phyloP scores from a whole-genome alignment of 2,329 filamentous ascomycete genomes.

The Curvularia sp. region DNA sequence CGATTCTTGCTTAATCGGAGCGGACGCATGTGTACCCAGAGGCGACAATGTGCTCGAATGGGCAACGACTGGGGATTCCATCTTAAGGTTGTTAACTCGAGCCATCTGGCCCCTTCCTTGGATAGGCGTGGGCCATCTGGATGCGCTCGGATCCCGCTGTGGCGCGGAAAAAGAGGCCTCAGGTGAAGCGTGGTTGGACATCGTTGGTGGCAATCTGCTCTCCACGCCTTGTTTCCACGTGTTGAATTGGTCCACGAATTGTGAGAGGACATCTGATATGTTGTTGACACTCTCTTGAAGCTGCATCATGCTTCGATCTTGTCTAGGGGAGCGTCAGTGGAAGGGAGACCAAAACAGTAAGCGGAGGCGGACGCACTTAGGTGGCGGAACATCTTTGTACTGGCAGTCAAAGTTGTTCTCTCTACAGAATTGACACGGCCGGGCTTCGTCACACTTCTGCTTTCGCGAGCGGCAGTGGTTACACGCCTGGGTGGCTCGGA shows the following conservation, averaged over 20 bases:
- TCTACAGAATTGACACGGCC: constrained; percentile 68
- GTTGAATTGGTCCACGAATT: constrained; percentile 42
- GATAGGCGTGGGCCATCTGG: constrained; percentile 41
- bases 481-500: constrained; percentile 69
- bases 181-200: constrained; percentile 41
- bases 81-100: constrained; percentile 44
- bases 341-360: neutral
- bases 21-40: constrained; percentile 29
- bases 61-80: constrained; percentile 40
- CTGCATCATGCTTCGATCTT: constrained; percentile 60
- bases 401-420: constrained; percentile 85
- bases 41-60: constrained; percentile 42
- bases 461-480: constrained; percentile 52
- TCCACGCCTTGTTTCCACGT: constrained; percentile 45
- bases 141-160: constrained; percentile 34
- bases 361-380: constrained; percentile 69
- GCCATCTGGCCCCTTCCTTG: constrained; percentile 35
- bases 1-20: constrained; percentile 43
- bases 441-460: constrained; percentile 52
- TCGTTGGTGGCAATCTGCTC: constrained; percentile 32
- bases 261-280: constrained; percentile 41
- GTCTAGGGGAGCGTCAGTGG: constrained; percentile 38
- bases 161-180: constrained; percentile 35
- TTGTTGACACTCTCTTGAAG: constrained; percentile 55
- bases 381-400: constrained; percentile 89